Base-by-base conservation (phyloP, 345 rosid species). In the Limnanthes douglasii region DNA sequence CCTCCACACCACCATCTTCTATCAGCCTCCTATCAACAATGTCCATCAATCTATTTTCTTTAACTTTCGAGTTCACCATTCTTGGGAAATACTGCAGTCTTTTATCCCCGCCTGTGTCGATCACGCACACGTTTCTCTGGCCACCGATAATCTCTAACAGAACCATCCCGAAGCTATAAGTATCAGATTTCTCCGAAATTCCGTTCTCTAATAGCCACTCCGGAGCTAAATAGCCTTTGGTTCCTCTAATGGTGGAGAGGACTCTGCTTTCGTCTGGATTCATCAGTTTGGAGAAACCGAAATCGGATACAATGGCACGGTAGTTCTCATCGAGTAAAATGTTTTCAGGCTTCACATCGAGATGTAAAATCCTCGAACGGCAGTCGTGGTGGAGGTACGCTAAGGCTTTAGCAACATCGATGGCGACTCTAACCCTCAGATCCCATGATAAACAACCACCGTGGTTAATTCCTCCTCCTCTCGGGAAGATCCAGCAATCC, bases 361-460 rank as follows among this genome's bases (percentile, higher is more conserved):
- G 75, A 51, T 75, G 86, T 20, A 80, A 50, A 12, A 80, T 54
- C 64, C 61, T 58, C 0, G 77, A 67, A 15, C 83, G 32, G 48
- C 94, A 82, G 25, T 78, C 94, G 7, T 82, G 68, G 26, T 82
- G 94, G 16, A 82, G 78, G 47, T 82, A 82, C 8, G 66, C 41
- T 14, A 74, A 69, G 3, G 74, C 94, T 25, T 61, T 72, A 1
- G 90, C 86, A 36, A 83, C 71, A 32, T 75, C 95, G 1, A 75
- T 39, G 0, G 75, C 84, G 5, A 72, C 73, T 50, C 48, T 64
- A 26, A 54, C 72, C 68, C 92, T 75, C 25, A 57, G 62, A 18
- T 59, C 40, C 86, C 90, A 83, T 0, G 93, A 50, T 56, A 80
- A 56, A 51, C 90, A 80, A 11, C 96, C 93, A 5, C 73, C 52